A percentile compares a stretch with the other conserved stretches of the same genome.
Evolutionary conservation across 768 basidiomycete genomes (phyloP).

Genomic region (Boletus edulis): DNA sequence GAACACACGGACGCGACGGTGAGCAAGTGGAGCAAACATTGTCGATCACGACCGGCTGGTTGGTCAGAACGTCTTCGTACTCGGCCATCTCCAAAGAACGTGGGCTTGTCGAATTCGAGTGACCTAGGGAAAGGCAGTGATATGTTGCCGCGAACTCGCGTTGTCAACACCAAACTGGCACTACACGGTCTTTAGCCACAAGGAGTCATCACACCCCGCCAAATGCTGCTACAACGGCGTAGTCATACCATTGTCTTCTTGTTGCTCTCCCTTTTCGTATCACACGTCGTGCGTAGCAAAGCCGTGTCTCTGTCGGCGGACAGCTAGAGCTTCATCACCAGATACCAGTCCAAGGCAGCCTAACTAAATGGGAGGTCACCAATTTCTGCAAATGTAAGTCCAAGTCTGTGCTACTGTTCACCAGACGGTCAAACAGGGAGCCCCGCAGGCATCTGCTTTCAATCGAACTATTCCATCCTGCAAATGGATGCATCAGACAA

Average conservation of each 20-base stretch:
- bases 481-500: slow-evolving; percentile 78
- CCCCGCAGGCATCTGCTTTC: slow-evolving; percentile 82
- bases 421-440: slow-evolving; percentile 3
- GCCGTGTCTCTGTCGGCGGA: background rate
- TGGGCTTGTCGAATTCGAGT: slow-evolving; percentile 7
- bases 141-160: slow-evolving; percentile 9
- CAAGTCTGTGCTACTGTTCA: background rate
- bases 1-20: slow-evolving; percentile 25
- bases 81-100: slow-evolving; percentile 59
- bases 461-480: slow-evolving; percentile 82
- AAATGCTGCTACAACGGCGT: slow-evolving; percentile 14
- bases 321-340: slow-evolving; percentile 22
- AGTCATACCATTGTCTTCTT: slow-evolving; percentile 9
- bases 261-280: slow-evolving; percentile 16
- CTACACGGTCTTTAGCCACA: slow-evolving; percentile 17
- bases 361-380: slow-evolving; percentile 85
- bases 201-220: background rate
- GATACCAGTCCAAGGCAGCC: slow-evolving; percentile 40
- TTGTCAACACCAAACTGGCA: background rate
- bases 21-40: slow-evolving; percentile 59
- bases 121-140: background rate
- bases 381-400: slow-evolving; percentile 84
- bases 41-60: slow-evolving; percentile 99
- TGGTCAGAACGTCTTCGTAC: slow-evolving; percentile 92
- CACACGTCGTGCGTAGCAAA: slow-evolving; percentile 27